Percentiles rank a stretch among this genome's conserved stretches.
phyloP scores from a whole-genome alignment of 2,329 filamentous ascomycete species.

The Sporothrix curviconia region DNA sequence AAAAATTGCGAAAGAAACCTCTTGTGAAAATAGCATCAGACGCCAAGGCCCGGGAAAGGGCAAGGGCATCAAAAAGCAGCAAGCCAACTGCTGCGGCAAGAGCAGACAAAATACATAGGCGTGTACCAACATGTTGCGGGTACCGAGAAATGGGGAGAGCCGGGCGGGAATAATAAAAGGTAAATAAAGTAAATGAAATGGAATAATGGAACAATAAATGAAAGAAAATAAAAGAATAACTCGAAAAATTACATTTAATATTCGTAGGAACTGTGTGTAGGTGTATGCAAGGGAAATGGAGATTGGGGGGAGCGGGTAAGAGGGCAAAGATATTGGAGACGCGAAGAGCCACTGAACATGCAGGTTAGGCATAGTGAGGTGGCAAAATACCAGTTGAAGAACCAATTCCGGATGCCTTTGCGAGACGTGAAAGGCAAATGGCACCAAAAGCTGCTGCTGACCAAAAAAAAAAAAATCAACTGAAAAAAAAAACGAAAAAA shows the following conservation, averaged over 20 bases:
- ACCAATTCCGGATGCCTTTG: constrained; percentile 33
- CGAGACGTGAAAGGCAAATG: constrained; percentile 22
- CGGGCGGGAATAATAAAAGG: constrained; percentile 2
- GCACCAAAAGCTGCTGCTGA: constrained; percentile 7
- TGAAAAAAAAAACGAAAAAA: neutral
- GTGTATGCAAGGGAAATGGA: constrained; percentile 10
- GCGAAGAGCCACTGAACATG: constrained; percentile 27
- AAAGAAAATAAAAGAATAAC: neutral
- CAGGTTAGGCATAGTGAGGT: constrained; percentile 38
- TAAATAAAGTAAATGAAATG: constrained; percentile 7
- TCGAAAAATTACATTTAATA: constrained; percentile 4
- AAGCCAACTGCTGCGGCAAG: neutral
- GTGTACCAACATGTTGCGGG: neutral
- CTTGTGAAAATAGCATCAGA: too few relatives aligned
- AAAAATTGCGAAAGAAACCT: neutral
- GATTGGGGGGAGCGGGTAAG: constrained; percentile 9
- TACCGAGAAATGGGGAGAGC: constrained; percentile 7
- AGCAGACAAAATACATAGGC: neutral
- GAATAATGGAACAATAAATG: constrained; percentile 5
- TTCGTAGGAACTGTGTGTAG: constrained; percentile 4
- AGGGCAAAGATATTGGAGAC: constrained; percentile 6
- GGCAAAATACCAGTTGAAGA: constrained; percentile 35
- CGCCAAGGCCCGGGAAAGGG: too few relatives aligned
- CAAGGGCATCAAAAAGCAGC: neutral
- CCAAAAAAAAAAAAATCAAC: too few relatives aligned